These are phyloP conservation scores for Pisolithus microcarpus DNA, from an alignment of 768 basidiomycete species.

Conservation along the genomic window DNA sequence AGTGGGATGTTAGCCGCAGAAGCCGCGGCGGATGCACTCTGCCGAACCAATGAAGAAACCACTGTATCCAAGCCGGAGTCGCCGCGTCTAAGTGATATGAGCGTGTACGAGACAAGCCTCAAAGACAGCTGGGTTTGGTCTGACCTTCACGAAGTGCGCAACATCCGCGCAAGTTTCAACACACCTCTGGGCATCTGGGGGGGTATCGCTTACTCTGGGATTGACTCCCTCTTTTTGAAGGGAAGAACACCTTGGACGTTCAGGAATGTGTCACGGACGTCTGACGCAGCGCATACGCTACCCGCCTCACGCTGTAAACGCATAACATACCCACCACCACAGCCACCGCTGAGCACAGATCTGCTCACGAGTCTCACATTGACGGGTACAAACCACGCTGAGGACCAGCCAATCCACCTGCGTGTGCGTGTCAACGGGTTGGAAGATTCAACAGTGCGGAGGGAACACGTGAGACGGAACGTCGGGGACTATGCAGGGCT, in stretches of 20 bases:
- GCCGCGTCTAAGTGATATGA: conserved; percentile 48
- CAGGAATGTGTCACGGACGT: conserved; percentile 45
- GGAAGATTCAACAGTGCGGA: conserved; percentile 40
- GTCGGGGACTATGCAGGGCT: conserved; percentile 77
- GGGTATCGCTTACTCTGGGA: conserved; percentile 80
- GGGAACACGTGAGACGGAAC: conserved; percentile 69
- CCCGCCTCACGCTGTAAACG: conserved; percentile 59
- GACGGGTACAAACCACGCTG: conserved; percentile 94
- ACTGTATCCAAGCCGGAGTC: background rate
- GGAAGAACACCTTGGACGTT: conserved; percentile 94
- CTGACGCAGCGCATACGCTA: conserved; percentile 68
- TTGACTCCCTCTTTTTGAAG: conserved; percentile 78
- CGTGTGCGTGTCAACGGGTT: conserved; percentile 43
- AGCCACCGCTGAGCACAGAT: conserved; percentile 89
- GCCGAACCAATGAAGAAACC: conserved; percentile 11
- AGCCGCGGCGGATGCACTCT: conserved; percentile 62
- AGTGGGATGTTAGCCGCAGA: conserved; percentile 97
- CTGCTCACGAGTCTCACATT: conserved; percentile 83
- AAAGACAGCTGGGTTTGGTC: conserved; percentile 76
- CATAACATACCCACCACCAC: conserved; percentile 80
- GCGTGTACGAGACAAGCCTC: conserved; percentile 60
- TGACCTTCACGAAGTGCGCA: conserved; percentile 86
- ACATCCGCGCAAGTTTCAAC: conserved; percentile 85
- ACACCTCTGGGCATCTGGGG: conserved; percentile 76
- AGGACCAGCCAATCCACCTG: conserved; percentile 90